A percentile compares a stretch with the other conserved stretches of the same genome.
These are phyloP conservation scores for Malus fusca DNA, from an alignment of 306 rosid species.

Conservation along the genomic window DNA sequence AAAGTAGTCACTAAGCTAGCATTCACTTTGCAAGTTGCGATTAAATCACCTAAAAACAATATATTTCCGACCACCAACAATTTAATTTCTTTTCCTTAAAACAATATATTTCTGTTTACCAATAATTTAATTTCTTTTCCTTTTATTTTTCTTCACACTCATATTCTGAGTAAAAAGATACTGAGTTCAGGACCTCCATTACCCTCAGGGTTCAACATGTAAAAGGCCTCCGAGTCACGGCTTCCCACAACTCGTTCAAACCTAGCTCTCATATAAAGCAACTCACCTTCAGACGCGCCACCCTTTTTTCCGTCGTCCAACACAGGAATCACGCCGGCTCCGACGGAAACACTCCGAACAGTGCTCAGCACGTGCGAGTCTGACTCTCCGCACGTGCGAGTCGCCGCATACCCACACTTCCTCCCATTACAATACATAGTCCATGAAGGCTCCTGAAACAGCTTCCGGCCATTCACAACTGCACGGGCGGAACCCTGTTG, in stretches of 20 bases:
- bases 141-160: background rate
- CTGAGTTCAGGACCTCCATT: constrained; percentile 89
- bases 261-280: constrained; percentile 87
- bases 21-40: background rate
- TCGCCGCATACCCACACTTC: constrained; percentile 57
- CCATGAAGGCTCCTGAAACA: constrained; percentile 70
- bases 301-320: constrained; percentile 34
- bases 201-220: constrained; percentile 92
- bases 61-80: background rate
- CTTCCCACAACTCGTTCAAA: constrained; percentile 94
- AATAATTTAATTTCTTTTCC: background rate
- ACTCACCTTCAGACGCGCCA: constrained; percentile 55
- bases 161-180: constrained; percentile 73
- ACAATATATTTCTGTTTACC: background rate
- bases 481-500: background rate
- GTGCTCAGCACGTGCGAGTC: constrained; percentile 65
- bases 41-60: background rate
- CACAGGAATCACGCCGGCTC: constrained; percentile 85
- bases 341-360: constrained; percentile 71
- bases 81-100: background rate
- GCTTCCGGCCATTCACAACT: constrained; percentile 17
- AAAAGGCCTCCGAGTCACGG: constrained; percentile 95
- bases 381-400: constrained; percentile 60
- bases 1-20: constrained; percentile 2
- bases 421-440: constrained; percentile 85